Conservation (phyloP, 176 grass and related monocot species). For the Microstegium vimineum region DNA sequence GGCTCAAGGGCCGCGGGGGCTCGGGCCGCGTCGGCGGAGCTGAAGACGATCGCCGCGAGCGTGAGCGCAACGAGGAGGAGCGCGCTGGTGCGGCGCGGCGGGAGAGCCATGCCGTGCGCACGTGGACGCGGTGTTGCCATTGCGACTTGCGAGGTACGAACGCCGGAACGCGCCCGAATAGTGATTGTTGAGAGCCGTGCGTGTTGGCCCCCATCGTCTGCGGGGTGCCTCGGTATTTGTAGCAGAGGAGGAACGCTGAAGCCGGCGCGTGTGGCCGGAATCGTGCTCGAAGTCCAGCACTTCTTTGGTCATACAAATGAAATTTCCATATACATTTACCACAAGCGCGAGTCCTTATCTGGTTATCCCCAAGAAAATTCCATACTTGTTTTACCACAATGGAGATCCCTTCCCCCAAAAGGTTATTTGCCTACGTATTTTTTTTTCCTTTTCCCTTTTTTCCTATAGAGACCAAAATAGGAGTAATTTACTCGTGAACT, state of each 20-base stretch:
- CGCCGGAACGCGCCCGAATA: background rate
- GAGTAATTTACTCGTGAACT: too few species aligned
- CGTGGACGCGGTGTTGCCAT: background rate
- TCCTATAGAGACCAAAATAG: too few species aligned
- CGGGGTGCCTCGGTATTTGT: background rate
- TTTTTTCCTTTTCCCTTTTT: too few species aligned
- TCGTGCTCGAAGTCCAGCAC: background rate
- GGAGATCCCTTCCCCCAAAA: too few species aligned
- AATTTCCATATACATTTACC: background rate
- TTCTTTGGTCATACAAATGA: background rate
- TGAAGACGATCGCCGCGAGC: background rate
- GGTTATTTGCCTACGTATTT: too few species aligned
- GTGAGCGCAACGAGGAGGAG: slow-evolving; percentile 3
- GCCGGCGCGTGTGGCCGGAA: background rate
- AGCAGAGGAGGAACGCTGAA: background rate
- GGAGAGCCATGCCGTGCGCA: background rate
- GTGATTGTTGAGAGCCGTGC: background rate
- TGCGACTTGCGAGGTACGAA: background rate
- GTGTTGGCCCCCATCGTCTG: too few species aligned
- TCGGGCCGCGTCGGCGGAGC: background rate
- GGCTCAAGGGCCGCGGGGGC: background rate
- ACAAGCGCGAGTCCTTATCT: background rate
- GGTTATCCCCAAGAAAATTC: too few species aligned
- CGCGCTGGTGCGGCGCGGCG: background rate
- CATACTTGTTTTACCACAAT: too few species aligned